phyloP scores from a whole-genome alignment of 2,329 filamentous ascomycete species.

The Aspergillus puulaauensis region DNA sequence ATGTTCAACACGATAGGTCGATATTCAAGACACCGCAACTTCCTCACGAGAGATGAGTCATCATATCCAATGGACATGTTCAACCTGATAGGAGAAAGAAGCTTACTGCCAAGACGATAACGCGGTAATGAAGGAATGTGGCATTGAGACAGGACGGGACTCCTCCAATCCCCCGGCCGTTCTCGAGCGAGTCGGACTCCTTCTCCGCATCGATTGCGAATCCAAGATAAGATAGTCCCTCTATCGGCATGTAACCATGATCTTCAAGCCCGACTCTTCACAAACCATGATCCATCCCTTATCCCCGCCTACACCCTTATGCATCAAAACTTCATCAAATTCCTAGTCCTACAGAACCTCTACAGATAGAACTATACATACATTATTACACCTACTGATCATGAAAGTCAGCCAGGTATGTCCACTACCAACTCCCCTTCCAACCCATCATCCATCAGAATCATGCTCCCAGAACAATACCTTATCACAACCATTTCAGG shows the following conservation, averaged over 20 bases:
- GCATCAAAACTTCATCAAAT: not conserved
- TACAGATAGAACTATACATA: not conserved
- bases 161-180: not conserved
- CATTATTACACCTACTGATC: conserved; percentile 26
- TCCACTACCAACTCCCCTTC: not conserved
- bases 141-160: no score
- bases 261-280: no score
- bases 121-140: no score
- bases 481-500: not conserved
- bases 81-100: not conserved
- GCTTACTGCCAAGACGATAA: not conserved
- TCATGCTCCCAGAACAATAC: not conserved
- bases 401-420: conserved; percentile 38
- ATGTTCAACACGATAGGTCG: conserved; percentile 14
- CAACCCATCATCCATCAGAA: no score
- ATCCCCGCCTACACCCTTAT: no score
- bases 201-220: not conserved
- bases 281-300: not conserved
- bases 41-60: not conserved
- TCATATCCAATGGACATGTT: not conserved
- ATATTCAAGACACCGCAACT: not conserved
- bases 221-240: not conserved
- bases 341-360: not conserved
- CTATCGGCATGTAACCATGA: not conserved
- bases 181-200: not conserved